These are phyloP conservation scores for Boletus coccyginus DNA, from an alignment of 768 basidiomycete species.

Conservation along the genomic window DNA sequence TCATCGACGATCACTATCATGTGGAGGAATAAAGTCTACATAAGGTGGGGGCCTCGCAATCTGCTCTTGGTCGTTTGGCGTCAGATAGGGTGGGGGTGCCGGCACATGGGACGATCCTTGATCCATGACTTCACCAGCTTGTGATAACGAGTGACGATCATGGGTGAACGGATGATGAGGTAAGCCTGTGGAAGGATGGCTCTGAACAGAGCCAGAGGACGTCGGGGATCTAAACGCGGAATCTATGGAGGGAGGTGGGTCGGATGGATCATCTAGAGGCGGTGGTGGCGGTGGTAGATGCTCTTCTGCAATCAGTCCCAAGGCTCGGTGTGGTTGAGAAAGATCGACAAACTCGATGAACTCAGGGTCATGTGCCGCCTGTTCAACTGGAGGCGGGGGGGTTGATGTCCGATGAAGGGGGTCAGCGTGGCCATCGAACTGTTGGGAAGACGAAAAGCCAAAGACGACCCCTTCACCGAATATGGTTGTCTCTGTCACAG, in stretches of 20 bases:
- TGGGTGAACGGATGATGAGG: slow-evolving; percentile 29
- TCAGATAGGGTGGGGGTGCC: slow-evolving; percentile 80
- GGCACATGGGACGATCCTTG: slow-evolving; percentile 45
- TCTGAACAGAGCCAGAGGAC: slow-evolving; percentile 17
- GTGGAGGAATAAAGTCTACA: slow-evolving; percentile 43
- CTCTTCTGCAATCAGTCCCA: slow-evolving; percentile 56
- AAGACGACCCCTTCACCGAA: slow-evolving; percentile 76
- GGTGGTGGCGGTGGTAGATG: slow-evolving; percentile 75
- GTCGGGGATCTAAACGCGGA: slow-evolving; percentile 57
- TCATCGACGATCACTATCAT: slow-evolving; percentile 12
- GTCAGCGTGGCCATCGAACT: slow-evolving; percentile 80
- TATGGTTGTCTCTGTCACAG: slow-evolving; percentile 37
- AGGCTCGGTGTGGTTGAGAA: slow-evolving; percentile 53
- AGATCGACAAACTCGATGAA: slow-evolving; percentile 63
- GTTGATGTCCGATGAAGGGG: slow-evolving; percentile 61
- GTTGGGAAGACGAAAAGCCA: slow-evolving; percentile 67
- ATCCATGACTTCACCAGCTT: slow-evolving; percentile 32
- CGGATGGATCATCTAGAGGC: slow-evolving; percentile 82
- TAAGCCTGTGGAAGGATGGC: slow-evolving; percentile 29
- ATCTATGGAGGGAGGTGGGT: slow-evolving; percentile 87
- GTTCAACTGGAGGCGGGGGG: slow-evolving; percentile 75
- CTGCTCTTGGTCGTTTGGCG: slow-evolving; percentile 49
- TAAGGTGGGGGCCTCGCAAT: slow-evolving; percentile 62
- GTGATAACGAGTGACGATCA: slow-evolving; percentile 32
- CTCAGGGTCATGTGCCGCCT: slow-evolving; percentile 69